Base-by-base conservation (phyloP, 345 rosid genomes). In the Salix brachista region DNA sequence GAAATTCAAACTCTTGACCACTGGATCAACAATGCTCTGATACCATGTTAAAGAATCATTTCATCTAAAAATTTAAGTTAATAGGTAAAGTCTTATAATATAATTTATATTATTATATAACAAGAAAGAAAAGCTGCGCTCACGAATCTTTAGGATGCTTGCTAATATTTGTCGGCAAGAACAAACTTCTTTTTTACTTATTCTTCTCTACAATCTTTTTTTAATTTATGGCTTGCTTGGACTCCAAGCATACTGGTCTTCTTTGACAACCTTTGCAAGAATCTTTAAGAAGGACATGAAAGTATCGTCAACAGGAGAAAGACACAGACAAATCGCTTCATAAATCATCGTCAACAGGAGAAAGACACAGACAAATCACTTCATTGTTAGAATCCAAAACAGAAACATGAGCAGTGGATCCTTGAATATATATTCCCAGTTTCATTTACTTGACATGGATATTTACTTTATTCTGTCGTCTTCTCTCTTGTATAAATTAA, bases 41-140 rank as follows among this genome's bases (percentile, higher is more conserved):
- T 34, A 34, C 36, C 36, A 34, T 34, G 1, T 34, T 34, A 34
- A 34, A 32, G 0, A 34, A 34, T 4, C 0, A 34, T 34, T 0
- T 34, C 0, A 34, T 34, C 5, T 34, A 34, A 34, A 34, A 34
- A 4, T 0, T 34, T 34, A 34, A 34, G 0, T 34, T 34, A 4
- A 34, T 4, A 4, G 36, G 0, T 34, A 34, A 34, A 4, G 1
- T 4, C 36, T 0, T 0, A 4, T 0, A 34, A 34, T 34, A 34
- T 34, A 34, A 34, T 34, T 34, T 34, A 34, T 34, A 34, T 34
- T 4, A 34, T 34, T 34, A 34, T 34, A 4, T 34, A 34, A 4
- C 36, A 34, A 4, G 5, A 34, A n/a, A 56, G 28, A 58, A 58
- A n/a, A n/a, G 25, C 28, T 58, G 64, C 1, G 64, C 16, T 8